Evolutionary conservation across 2,329 filamentous ascomycete species (phyloP).

Genomic region (Diaporthe amygdali): DNA sequence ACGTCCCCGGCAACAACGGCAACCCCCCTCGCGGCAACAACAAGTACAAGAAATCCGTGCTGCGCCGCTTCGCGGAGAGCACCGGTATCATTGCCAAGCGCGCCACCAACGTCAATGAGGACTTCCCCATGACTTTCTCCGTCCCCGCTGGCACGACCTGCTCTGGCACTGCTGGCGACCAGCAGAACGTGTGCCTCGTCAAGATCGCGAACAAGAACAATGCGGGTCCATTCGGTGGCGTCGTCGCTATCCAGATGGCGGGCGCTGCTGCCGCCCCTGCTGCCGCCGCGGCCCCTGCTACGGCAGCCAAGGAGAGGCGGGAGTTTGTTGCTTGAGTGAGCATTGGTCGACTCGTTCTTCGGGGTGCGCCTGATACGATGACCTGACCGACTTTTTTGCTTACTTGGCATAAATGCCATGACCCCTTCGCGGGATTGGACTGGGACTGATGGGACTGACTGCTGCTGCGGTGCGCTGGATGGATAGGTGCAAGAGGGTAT

Average conservation of each 20-base stretch:
- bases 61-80: conserved; percentile 23
- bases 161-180: conserved; percentile 39
- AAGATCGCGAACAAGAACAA: conserved; percentile 48
- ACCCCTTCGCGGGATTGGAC: background rate
- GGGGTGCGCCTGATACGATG: background rate
- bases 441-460: background rate
- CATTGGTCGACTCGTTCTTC: background rate
- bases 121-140: conserved; percentile 37
- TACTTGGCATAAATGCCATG: background rate
- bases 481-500: conserved; percentile 20
- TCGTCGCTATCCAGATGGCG: conserved; percentile 45
- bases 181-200: conserved; percentile 45
- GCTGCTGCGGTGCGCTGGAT: background rate
- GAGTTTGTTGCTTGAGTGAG: background rate
- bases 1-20: conserved; percentile 20
- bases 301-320: background rate
- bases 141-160: conserved; percentile 38
- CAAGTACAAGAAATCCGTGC: conserved; percentile 21
- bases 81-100: conserved; percentile 27
- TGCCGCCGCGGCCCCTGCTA: conserved; percentile 3
- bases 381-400: no score
- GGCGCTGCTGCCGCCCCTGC: conserved; percentile 20
- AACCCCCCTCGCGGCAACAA: background rate
- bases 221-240: conserved; percentile 48
- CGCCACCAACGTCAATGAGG: conserved; percentile 28